Conservation (phyloP, 371 early-diverging fungal genomes). For the Amoeboaphelidium protococcarum region DNA sequence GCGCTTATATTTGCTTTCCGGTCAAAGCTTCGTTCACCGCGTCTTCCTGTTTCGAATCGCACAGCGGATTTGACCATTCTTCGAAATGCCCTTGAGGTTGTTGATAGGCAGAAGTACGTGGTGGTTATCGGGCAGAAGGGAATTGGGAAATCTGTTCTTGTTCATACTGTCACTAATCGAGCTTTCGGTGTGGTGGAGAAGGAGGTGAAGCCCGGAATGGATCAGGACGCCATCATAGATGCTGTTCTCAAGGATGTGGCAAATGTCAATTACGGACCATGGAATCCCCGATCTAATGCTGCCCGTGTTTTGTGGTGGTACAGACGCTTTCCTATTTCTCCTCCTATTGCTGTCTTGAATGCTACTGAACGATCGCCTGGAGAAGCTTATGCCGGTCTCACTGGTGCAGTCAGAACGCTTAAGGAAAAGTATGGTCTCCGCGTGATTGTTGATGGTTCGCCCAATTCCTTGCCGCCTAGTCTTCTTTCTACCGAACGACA, state of each 20-base stretch:
- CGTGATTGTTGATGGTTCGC: background rate
- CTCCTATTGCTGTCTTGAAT: background rate
- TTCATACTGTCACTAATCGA: background rate
- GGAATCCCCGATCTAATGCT: background rate
- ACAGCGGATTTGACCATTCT: background rate
- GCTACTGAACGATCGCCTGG: background rate
- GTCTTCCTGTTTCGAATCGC: background rate
- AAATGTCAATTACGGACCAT: background rate
- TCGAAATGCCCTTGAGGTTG: background rate
- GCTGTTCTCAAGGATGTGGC: background rate
- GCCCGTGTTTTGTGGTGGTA: background rate
- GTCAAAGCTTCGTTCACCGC: no score
- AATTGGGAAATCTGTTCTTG: background rate
- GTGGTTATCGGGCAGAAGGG: background rate
- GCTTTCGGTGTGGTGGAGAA: background rate
- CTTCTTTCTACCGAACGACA: background rate
- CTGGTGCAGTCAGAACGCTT: background rate
- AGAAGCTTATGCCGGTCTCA: background rate
- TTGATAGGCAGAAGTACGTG: background rate
- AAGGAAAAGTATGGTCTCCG: background rate
- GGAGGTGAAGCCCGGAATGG: background rate
- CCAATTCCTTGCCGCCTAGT: background rate
- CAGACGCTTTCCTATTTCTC: background rate
- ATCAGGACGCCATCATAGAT: background rate
- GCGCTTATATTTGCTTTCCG: background rate